Percentiles rank a stretch among this genome's conserved stretches.
Conservation (phyloP, 2,329 filamentous ascomycete species). For the Chaetomium sp. region DNA sequence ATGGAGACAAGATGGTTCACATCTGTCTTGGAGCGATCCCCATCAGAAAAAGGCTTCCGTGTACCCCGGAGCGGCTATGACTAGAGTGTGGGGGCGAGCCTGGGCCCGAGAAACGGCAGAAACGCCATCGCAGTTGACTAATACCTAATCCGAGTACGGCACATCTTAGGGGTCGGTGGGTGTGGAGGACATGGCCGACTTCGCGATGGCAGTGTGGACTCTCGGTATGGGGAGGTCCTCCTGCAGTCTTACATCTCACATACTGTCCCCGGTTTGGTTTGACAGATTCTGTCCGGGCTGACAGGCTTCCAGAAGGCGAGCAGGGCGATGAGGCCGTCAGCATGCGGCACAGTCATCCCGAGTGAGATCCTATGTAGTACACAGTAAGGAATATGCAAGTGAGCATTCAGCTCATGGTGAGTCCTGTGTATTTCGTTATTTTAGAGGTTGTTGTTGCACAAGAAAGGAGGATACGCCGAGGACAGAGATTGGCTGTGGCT, state of each 20-base stretch:
- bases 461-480: background rate
- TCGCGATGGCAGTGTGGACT: conserved; percentile 8
- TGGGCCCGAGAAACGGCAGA: background rate
- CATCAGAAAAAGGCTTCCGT: background rate
- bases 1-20: background rate
- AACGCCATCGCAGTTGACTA: background rate
- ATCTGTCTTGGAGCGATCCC: background rate
- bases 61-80: background rate
- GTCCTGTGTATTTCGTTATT: background rate
- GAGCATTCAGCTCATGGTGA: background rate
- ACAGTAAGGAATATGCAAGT: background rate
- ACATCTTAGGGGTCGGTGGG: background rate
- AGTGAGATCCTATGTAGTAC: conserved; percentile 7
- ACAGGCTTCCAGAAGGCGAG: background rate
- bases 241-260: background rate
- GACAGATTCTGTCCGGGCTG: background rate
- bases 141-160: background rate
- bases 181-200: conserved; percentile 6
- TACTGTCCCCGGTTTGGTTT: background rate
- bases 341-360: background rate
- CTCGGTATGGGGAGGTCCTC: background rate
- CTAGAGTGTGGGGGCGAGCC: background rate
- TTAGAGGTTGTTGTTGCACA: background rate
- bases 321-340: background rate
- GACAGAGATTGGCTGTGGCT: background rate